phyloP scores from a whole-genome alignment of 305 asterid species.

The Salvia sclarea region DNA sequence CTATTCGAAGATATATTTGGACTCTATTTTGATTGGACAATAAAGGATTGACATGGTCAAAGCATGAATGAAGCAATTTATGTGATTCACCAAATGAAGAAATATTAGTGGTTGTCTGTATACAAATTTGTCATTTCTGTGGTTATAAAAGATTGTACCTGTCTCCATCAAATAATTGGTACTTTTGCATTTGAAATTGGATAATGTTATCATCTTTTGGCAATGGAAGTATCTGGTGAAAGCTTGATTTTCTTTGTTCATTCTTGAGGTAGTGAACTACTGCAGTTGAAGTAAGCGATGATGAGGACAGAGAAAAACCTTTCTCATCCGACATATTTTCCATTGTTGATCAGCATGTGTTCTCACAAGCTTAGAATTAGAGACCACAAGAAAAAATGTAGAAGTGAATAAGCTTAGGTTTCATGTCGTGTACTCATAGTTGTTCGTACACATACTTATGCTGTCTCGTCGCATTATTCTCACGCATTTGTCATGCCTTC shows the following conservation, averaged over 20 bases:
- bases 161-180: neutral
- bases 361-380: neutral
- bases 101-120: neutral
- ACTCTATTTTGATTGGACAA: neutral
- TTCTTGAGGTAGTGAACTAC: neutral
- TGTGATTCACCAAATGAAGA: neutral
- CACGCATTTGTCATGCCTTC: neutral
- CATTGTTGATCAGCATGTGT: neutral
- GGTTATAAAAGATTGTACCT: neutral
- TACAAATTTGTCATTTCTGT: neutral
- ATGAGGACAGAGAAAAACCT: neutral
- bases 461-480: neutral
- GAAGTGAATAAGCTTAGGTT: neutral
- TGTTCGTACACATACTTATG: neutral
- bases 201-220: neutral
- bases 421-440: neutral
- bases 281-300: neutral
- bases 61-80: neutral
- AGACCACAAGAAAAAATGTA: neutral
- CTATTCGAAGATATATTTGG: neutral
- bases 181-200: constrained; percentile 2
- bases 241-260: neutral
- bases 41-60: neutral
- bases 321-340: neutral
- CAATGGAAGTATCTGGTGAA: neutral